Evolutionary conservation across 2,329 filamentous ascomycete genomes (phyloP).

Genomic region (Alternaria dauci): DNA sequence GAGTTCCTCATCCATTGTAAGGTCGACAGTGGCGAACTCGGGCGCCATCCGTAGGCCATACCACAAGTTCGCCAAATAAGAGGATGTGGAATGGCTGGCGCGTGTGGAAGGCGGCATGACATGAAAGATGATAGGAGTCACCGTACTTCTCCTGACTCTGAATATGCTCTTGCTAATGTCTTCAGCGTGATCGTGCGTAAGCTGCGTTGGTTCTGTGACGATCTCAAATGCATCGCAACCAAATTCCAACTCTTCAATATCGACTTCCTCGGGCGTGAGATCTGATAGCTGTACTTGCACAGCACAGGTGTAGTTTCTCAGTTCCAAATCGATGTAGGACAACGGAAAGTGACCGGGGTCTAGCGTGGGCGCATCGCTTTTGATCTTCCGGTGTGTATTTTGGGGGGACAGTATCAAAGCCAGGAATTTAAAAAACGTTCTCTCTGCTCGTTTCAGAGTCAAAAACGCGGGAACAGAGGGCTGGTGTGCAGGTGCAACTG

Average conservation of each 20-base stretch:
- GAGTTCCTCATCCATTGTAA: conserved; percentile 63
- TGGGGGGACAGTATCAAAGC: conserved; percentile 65
- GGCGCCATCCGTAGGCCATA: conserved; percentile 71
- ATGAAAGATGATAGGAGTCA: conserved; percentile 58
- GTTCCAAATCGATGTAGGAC: conserved; percentile 66
- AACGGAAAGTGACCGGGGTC: conserved; percentile 70
- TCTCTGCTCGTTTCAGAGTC: conserved; percentile 71
- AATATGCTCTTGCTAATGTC: conserved; percentile 67
- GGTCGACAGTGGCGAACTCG: conserved; percentile 67
- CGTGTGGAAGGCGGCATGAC: conserved; percentile 39
- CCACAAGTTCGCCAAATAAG: conserved; percentile 65
- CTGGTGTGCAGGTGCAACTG: conserved; percentile 36
- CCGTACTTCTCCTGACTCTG: conserved; percentile 67
- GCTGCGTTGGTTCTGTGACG: conserved; percentile 55
- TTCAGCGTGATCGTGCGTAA: conserved; percentile 35
- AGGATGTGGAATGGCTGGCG: conserved; percentile 33
- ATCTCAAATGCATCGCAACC: conserved; percentile 73
- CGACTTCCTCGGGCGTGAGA: conserved; percentile 63
- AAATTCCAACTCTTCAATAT: conserved; percentile 70
- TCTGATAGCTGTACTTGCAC: conserved; percentile 68
- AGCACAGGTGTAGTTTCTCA: conserved; percentile 72
- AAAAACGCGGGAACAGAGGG: conserved; percentile 65
- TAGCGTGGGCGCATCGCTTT: conserved; percentile 57
- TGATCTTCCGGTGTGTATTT: conserved; percentile 44
- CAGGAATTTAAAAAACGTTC: conserved; percentile 73